Percentiles rank a stretch among this genome's conserved stretches.
These are phyloP conservation scores for Exophiala lecanii-corni DNA, from an alignment of 2,329 filamentous ascomycete species.

Conservation along the genomic window DNA sequence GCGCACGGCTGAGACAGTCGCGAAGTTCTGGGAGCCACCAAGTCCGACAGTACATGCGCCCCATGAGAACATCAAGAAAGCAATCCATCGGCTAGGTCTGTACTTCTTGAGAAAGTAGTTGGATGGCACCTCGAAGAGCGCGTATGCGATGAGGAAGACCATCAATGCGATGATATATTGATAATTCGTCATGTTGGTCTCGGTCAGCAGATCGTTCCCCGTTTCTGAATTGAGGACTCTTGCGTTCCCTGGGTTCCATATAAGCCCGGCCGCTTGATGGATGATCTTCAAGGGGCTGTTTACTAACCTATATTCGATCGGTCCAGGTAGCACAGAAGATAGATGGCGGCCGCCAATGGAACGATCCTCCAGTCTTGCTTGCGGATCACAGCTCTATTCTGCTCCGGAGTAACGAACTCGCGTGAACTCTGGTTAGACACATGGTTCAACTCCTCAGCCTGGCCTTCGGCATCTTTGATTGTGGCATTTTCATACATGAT, in stretches of 20 bases:
- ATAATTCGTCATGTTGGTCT: slow-evolving; percentile 55
- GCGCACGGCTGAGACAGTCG: slow-evolving; percentile 41
- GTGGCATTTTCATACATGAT: no score
- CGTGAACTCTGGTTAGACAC: no score
- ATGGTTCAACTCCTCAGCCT: no score
- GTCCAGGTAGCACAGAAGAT: slow-evolving; percentile 30
- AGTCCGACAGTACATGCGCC: slow-evolving; percentile 11
- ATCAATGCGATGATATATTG: slow-evolving; percentile 36
- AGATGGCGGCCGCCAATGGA: slow-evolving; percentile 36
- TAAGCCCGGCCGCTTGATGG: no score
- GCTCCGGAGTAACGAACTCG: no score
- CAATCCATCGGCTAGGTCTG: slow-evolving; percentile 19
- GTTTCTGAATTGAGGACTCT: slow-evolving; percentile 39
- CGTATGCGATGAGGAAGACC: slow-evolving; percentile 37
- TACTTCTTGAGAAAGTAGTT: slow-evolving; percentile 27
- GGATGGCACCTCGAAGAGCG: slow-evolving; percentile 26
- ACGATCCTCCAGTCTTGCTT: slow-evolving; percentile 38
- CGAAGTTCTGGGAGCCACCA: slow-evolving; percentile 33
- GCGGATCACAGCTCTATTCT: slow-evolving; percentile 18
- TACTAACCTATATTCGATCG: slow-evolving; percentile 31
- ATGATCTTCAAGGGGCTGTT: no score
- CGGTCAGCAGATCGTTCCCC: slow-evolving; percentile 56
- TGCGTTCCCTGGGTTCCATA: slow-evolving; percentile 58
- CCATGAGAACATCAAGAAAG: slow-evolving; percentile 21
- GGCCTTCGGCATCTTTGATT: no score